Base-by-base conservation (phyloP, 169 alveolate genomes). In the Sarcocystis neurona region DNA sequence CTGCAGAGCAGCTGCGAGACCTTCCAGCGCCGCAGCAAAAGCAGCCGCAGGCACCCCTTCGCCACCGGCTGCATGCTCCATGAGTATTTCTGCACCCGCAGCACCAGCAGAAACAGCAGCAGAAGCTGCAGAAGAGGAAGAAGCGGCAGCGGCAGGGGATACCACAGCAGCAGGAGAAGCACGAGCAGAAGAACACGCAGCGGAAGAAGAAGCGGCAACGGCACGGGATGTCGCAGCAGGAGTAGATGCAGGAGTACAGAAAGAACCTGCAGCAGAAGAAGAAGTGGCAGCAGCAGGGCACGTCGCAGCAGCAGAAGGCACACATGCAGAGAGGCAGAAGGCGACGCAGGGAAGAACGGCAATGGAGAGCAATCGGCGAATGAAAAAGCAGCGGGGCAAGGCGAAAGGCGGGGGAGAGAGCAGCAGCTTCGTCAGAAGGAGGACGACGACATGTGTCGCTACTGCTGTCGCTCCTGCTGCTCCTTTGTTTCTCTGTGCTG, bases 1-100 rank as follows among this genome's bases (percentile, higher is more conserved):
- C 34, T 72, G 82, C 5, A 72, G 53, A 4, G 53, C 82, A 27
- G 82, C 82, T 12, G 82, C 82, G 53, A 72, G 82, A 32, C 82
- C 82, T 18, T 72, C 82, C 56, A 72, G 53, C 2, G 27, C 82
- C 30, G 37, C 56, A 34, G 32, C 56, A 1, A 72, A 56, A 18
- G 82, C 0, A n/a, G n/a, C 5, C 58, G 53, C n/a, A 72, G 43
- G 56, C 20, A 72, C 34, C 82, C 82, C 39, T 53, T 72, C 58
- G 47, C 56, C 58, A 56, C 41, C 47, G 82, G 5, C 82, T 39
- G 27, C 6, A 18, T 1, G 75, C n/a, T n/a, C n/a, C n/a, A n/a
- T n/a, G n/a, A n/a, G n/a, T n/a, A n/a, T n/a, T n/a, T n/a, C n/a
- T n/a, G n/a, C n/a, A 15, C 60, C 60, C 27, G 60, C 60, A 48